Evolutionary conservation across 768 basidiomycete species (phyloP), one percentile per base, ranked within the genome.

Genomic region (Tylopilus sp.): DNA sequence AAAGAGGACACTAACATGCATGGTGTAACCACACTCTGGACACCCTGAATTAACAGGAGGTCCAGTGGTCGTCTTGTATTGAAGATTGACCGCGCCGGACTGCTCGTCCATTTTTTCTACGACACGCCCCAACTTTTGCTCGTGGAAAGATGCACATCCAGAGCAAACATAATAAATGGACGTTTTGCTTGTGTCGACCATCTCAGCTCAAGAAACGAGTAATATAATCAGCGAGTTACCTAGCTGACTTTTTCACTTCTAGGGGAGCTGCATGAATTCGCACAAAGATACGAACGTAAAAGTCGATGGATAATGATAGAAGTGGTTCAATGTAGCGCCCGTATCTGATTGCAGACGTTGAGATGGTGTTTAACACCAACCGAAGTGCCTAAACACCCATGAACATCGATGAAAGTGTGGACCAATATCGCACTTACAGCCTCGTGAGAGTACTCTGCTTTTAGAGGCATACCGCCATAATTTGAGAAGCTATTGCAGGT

Each of bases 381-480:
- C 97, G 86, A 25, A 99, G 82, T 22, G 92, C 91, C 91, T 95
- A 60, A 30, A 42, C 11, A 28, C 33, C n/a, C 36, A 40, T 59
- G 4, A 50, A 29, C 33, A 51, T 28, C 46, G 24, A 21, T 47
- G 40, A 43, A 49, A 22, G 45, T 22, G 12, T 31, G 7, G 33
- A 48, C 40, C 25, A 8, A 38, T 11, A 26, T 21, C 30, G 44
- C 11, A 69, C 87, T 53, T 71, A 90, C 95, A 36, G 82, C 85
- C 80, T 99, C 96, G 63, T 99, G 96, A 55, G 86, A 88, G 68
- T 92, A 99, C 71, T 97, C 96, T n/a, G 89, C 85, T 64, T 91
- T 93, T 25, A 89, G 78, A 36, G 91, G 86, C 7, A 89, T 76
- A 5, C 96, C 96, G 11, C 96, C 96, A 67, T 99, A 99, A 63